A percentile compares a stretch with the other conserved stretches of the same genome.
These are phyloP conservation scores for Coemansia sp. DNA, from an alignment of 192 early-diverging fungal genomes.

Conservation along the genomic window DNA sequence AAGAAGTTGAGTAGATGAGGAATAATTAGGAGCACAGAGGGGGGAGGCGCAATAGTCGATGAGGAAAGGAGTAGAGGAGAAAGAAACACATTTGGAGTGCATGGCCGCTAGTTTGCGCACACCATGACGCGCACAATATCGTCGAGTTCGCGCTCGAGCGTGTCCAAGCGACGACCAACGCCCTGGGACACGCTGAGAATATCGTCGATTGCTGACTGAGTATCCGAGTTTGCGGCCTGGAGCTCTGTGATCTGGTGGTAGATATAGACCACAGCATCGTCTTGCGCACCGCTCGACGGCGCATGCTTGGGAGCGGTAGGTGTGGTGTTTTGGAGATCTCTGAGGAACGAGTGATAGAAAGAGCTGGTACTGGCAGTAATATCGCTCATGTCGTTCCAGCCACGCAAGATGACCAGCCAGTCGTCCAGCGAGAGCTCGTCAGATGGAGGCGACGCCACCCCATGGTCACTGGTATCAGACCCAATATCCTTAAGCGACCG, in stretches of 20 bases:
- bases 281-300: conserved; percentile 2
- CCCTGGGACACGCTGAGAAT: conserved; percentile 53
- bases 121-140: conserved; percentile 51
- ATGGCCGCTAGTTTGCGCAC: conserved; percentile 28
- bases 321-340: conserved; percentile 23
- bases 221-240: conserved; percentile 22
- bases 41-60: neutral
- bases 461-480: conserved; percentile 11
- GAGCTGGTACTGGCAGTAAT: conserved; percentile 21
- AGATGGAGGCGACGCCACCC: neutral
- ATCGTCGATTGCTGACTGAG: conserved; percentile 48
- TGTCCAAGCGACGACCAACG: conserved; percentile 49
- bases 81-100: neutral
- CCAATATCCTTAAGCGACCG: conserved; percentile 38
- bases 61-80: neutral
- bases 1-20: neutral
- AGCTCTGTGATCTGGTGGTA: conserved; percentile 35
- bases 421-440: conserved; percentile 51
- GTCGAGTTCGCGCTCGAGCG: conserved; percentile 52
- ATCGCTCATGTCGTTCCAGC: conserved; percentile 50
- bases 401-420: conserved; percentile 50
- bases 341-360: conserved; percentile 50
- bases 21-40: neutral
- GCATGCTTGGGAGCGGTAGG: neutral
- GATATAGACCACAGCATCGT: conserved; percentile 26